Evolutionary conservation across 352 stramenopile species (phyloP).

Genomic region (Ophiocytium majus): DNA sequence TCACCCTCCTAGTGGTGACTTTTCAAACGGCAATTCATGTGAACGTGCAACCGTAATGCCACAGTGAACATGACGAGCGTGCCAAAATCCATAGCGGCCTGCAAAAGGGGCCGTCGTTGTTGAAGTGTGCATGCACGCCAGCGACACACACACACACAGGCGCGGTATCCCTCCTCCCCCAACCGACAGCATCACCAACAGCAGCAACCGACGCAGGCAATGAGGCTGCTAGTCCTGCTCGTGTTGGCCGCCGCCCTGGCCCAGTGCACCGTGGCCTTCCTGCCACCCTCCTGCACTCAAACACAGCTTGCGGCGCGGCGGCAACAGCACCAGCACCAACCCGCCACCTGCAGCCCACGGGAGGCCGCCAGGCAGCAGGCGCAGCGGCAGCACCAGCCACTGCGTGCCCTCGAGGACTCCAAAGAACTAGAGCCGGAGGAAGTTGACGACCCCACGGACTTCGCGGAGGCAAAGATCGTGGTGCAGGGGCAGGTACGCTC

Average conservation of each 20-base stretch:
- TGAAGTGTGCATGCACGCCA: not conserved
- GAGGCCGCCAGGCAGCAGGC: not conserved
- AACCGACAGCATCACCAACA: too few species aligned
- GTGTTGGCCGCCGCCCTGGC: not conserved
- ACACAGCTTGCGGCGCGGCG: not conserved
- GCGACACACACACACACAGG: too few species aligned
- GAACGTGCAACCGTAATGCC: too few species aligned
- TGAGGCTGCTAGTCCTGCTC: not conserved
- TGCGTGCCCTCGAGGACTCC: not conserved
- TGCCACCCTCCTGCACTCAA: too few species aligned
- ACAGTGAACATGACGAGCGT: not conserved
- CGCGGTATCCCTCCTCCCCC: too few species aligned
- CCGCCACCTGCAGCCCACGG: not conserved
- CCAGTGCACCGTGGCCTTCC: not conserved
- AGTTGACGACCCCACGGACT: not conserved
- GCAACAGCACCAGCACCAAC: not conserved
- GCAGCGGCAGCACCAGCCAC: not conserved
- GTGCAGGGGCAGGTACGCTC: conserved; percentile 23
- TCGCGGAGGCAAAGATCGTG: conserved; percentile 22
- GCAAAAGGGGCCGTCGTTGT: not conserved
- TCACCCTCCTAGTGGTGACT: not conserved
- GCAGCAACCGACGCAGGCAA: not conserved
- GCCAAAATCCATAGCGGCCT: not conserved
- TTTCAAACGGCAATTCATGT: not conserved
- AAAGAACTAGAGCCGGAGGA: too few species aligned